Conservation (phyloP, 768 basidiomycete genomes). For the Leccinellum luteum region DNA sequence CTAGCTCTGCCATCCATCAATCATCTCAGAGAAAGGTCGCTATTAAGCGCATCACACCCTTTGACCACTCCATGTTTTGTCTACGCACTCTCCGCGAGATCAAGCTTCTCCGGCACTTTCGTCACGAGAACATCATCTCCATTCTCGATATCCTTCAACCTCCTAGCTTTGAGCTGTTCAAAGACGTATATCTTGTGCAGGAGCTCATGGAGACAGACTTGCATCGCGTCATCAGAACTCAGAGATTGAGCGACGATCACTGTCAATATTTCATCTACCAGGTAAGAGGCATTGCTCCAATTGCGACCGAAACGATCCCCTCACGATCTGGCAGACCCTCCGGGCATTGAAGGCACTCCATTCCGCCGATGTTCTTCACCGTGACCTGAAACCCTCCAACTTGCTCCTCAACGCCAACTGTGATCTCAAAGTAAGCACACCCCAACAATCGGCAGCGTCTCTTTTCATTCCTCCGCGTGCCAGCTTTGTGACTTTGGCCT, state of each 20-base stretch:
- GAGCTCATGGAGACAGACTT: slow-evolving; percentile 92
- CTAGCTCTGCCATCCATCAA: slow-evolving; percentile 71
- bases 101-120: slow-evolving; percentile 87
- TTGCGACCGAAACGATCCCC: not conserved
- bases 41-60: slow-evolving; percentile 94
- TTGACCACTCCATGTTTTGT: slow-evolving; percentile 93
- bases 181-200: slow-evolving; percentile 75
- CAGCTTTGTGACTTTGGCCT: slow-evolving; percentile 88
- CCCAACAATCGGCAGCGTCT: not conserved
- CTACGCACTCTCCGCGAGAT: slow-evolving; percentile 83
- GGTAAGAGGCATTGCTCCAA: slow-evolving; percentile 37
- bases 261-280: slow-evolving; percentile 98
- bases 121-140: slow-evolving; percentile 88
- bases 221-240: slow-evolving; percentile 94
- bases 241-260: slow-evolving; percentile 92
- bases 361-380: slow-evolving; percentile 90
- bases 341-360: slow-evolving; percentile 94
- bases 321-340: slow-evolving; percentile 49
- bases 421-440: slow-evolving; percentile 77
- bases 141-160: slow-evolving; percentile 94
- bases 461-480: slow-evolving; percentile 1
- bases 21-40: slow-evolving; percentile 84
- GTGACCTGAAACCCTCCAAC: slow-evolving; percentile 96
- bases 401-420: slow-evolving; percentile 94
- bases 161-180: slow-evolving; percentile 69